phyloP scores from a whole-genome alignment of 1,139 yeast species.

The Blastobotrys illinoisensis region DNA sequence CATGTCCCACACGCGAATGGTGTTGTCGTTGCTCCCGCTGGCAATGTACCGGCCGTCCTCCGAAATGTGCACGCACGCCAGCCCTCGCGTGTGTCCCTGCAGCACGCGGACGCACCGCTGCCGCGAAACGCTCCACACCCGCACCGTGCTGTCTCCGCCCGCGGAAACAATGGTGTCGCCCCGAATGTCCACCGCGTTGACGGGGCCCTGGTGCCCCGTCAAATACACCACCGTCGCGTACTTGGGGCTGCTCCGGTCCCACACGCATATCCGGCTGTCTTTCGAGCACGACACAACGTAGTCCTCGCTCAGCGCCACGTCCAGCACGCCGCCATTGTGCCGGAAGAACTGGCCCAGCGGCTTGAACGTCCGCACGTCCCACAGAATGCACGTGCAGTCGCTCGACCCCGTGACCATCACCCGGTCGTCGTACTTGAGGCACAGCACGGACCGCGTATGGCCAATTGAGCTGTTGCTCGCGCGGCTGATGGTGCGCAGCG shows the following conservation, averaged over 20 bases:
- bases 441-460: conserved; percentile 34
- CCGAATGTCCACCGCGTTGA: conserved; percentile 30
- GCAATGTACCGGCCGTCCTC: conserved; percentile 23
- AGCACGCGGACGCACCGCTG: conserved; percentile 25
- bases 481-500: conserved; percentile 23
- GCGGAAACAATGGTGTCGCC: conserved; percentile 32
- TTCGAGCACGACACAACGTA: conserved; percentile 33
- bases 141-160: conserved; percentile 33
- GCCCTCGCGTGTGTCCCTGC: conserved; percentile 34
- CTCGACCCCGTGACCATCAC: conserved; percentile 35
- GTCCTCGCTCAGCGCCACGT: conserved; percentile 24
- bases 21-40: conserved; percentile 36
- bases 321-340: conserved; percentile 32
- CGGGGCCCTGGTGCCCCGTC: conserved; percentile 34
- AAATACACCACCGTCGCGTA: conserved; percentile 19
- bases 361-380: conserved; percentile 26
- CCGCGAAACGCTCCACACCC: conserved; percentile 28
- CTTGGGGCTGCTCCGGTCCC: conserved; percentile 23
- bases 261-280: conserved; percentile 31
- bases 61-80: conserved; percentile 33
- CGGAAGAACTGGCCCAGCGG: conserved; percentile 25
- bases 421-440: conserved; percentile 30
- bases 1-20: conserved; percentile 33
- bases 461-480: conserved; percentile 10
- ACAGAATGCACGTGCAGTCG: conserved; percentile 32